Evolutionary conservation across 352 stramenopile genomes (phyloP).

Genomic region (Phytophthora boehmeriae): DNA sequence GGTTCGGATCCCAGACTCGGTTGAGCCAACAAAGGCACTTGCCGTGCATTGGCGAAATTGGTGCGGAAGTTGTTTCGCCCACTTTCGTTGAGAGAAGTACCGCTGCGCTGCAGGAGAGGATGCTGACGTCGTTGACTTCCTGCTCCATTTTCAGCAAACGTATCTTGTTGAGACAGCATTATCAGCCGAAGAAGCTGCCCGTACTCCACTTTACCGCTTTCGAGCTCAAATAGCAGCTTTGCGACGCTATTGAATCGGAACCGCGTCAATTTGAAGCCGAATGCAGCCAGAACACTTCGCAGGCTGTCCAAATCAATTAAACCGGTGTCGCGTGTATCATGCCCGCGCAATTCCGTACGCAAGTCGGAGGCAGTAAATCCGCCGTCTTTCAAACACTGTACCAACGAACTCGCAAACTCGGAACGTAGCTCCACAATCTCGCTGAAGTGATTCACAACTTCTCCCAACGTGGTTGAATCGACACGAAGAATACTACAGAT

Average conservation of each 20-base stretch:
- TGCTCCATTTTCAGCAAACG: not conserved
- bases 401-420: slow-evolving; percentile 34
- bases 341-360: slow-evolving; percentile 11
- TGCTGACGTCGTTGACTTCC: not conserved
- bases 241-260: slow-evolving; percentile 55
- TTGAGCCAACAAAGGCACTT: not conserved
- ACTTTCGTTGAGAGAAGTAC: not conserved
- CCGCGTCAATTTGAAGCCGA: slow-evolving; percentile 42
- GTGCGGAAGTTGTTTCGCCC: not conserved
- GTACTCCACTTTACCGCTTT: slow-evolving; percentile 37
- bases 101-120: not conserved
- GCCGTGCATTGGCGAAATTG: not conserved
- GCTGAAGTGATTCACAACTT: slow-evolving; percentile 53
- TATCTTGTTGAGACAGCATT: slow-evolving; percentile 11
- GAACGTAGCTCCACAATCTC: slow-evolving; percentile 46
- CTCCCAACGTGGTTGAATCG: slow-evolving; percentile 38
- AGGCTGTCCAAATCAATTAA: slow-evolving; percentile 36
- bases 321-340: slow-evolving; percentile 25
- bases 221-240: slow-evolving; percentile 41
- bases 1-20: not conserved
- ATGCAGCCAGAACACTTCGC: slow-evolving; percentile 27
- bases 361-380: slow-evolving; percentile 23
- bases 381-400: slow-evolving; percentile 8
- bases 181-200: slow-evolving; percentile 39
- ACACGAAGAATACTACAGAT: slow-evolving; percentile 47